Base-by-base conservation (phyloP, 2,329 filamentous ascomycete species). In the Alternaria alternata region DNA sequence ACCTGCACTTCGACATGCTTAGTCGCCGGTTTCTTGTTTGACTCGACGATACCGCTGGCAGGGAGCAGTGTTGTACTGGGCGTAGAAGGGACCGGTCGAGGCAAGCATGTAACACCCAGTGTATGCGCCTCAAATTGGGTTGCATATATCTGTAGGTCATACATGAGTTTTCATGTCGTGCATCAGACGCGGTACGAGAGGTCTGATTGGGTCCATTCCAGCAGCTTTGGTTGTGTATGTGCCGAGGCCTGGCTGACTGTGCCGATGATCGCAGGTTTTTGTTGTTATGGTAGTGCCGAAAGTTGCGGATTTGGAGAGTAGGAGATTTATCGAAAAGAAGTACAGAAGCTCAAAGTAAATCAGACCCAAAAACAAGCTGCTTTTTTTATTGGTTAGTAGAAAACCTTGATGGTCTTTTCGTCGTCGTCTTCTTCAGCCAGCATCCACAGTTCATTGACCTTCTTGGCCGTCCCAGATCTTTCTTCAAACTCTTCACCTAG, bases 371-470 rank as follows among this genome's bases (percentile, higher is more conserved):
- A 36, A 8, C n/a, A 49, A 38, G 46, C 46, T 8, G 4, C 36
- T n/a, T 30, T 47, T 20, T 36, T 49, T 48, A 1, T 22, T 36
- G 3, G 49, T 69, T 63, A 78, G 61, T 74, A 77, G 53, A 77
- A 78, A 1, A 73, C 60, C n/a, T 71, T 68, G 16, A 73, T 51
- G 7, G 55, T 60, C 0, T 68, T 57, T 4, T 66, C 62, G 9
- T 71, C 62, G 1, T 62, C 32, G 3, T 61, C 51, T 6, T 69
- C 67, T 7, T 74, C 64, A 3, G 66, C 63, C 16, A 78, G 53
- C 49, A 63, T 64, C 70, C 71, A 75, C 0, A 77, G 55, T 6
- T 72, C 51, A 11, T 69, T 58, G 0, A 76, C 67, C 22, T 64
- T 67, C 42, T 65, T 68, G 2, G 68, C 59, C 11, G 54, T 58